Evolutionary conservation across 805 yeast genomes (phyloP).

Genomic region (Candida vartiovaarae): DNA sequence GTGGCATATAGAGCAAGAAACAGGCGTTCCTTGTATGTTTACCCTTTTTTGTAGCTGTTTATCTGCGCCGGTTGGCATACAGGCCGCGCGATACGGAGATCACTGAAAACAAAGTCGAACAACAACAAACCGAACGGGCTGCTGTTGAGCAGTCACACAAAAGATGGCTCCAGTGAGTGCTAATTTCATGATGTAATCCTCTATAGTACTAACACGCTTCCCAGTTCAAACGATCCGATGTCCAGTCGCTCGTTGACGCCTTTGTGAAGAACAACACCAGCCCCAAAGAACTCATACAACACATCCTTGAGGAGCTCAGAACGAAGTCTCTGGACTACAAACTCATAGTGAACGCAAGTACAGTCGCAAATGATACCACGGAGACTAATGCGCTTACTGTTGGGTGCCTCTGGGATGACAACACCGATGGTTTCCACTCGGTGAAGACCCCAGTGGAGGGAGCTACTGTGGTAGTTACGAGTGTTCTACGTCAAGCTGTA

Average conservation of each 20-base stretch:
- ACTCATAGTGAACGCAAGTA: constrained; percentile 3
- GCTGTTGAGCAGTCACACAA: too few relatives aligned
- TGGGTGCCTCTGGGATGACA: constrained; percentile 8
- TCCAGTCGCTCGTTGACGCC: not conserved
- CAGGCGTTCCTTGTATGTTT: too few relatives aligned
- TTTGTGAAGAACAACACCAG: constrained; percentile 2
- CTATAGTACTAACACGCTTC: not conserved
- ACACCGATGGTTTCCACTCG: constrained; percentile 9
- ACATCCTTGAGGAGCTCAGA: constrained; percentile 3
- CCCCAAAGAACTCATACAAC: constrained; percentile 1
- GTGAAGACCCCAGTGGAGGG: constrained; percentile 1
- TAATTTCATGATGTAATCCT: too few relatives aligned
- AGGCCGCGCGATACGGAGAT: too few relatives aligned
- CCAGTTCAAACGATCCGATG: not conserved
- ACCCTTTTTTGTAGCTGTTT: too few relatives aligned
- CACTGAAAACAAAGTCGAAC: too few relatives aligned
- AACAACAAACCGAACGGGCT: too few relatives aligned
- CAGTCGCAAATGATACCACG: not conserved
- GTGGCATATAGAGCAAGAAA: too few relatives aligned
- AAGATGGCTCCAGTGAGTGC: too few relatives aligned
- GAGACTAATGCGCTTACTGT: constrained; percentile 2
- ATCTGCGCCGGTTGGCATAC: too few relatives aligned
- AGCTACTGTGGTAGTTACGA: constrained; percentile 4
- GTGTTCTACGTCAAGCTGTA: constrained; percentile 7
- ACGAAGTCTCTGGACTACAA: constrained; percentile 5